A percentile compares a stretch with the other conserved stretches of the same genome.
Evolutionary conservation across 1,284 basidiomycete species (phyloP).

Genomic region (Austroboletus novae-zelandiae): DNA sequence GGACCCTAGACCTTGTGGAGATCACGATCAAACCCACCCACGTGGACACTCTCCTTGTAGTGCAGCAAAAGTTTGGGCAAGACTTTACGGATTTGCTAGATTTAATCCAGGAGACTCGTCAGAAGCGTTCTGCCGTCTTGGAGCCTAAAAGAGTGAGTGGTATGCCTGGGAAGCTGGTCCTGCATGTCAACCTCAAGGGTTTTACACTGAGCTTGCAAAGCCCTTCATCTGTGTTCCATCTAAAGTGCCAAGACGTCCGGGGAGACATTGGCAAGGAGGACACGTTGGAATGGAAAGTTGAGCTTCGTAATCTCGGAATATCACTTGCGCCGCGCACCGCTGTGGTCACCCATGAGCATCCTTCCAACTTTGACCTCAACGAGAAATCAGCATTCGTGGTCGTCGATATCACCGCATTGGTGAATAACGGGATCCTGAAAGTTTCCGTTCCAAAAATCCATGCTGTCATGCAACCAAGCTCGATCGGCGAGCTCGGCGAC

Average conservation of each 20-base stretch:
- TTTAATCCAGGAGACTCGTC: constrained; percentile 59
- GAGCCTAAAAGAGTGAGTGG: constrained; percentile 12
- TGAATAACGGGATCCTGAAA: constrained; percentile 44
- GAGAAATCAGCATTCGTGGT: constrained; percentile 81
- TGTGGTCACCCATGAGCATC: constrained; percentile 30
- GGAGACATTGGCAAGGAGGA: constrained; percentile 53
- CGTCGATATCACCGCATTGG: constrained; percentile 55
- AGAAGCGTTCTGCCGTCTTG: constrained; percentile 33
- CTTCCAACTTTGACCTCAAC: constrained; percentile 47
- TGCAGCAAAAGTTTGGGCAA: constrained; percentile 83
- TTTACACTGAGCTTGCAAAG: constrained; percentile 77
- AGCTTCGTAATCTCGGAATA: constrained; percentile 66
- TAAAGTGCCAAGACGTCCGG: constrained; percentile 72
- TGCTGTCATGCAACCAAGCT: constrained; percentile 89
- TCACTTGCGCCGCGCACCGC: constrained; percentile 64
- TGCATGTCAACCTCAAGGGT: constrained; percentile 67
- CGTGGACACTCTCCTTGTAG: constrained; percentile 75
- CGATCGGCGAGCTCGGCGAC: constrained; percentile 84
- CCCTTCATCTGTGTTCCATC: constrained; percentile 62
- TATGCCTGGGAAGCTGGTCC: constrained; percentile 36
- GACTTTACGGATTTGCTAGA: constrained; percentile 80
- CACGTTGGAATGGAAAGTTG: constrained; percentile 56
- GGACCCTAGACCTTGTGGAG: constrained; percentile 64
- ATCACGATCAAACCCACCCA: constrained; percentile 75
- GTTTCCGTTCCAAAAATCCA: constrained; percentile 73